These are phyloP conservation scores for Gracilaria vermiculophylla DNA, from an alignment of 23 red algal genomes.

Conservation along the genomic window DNA sequence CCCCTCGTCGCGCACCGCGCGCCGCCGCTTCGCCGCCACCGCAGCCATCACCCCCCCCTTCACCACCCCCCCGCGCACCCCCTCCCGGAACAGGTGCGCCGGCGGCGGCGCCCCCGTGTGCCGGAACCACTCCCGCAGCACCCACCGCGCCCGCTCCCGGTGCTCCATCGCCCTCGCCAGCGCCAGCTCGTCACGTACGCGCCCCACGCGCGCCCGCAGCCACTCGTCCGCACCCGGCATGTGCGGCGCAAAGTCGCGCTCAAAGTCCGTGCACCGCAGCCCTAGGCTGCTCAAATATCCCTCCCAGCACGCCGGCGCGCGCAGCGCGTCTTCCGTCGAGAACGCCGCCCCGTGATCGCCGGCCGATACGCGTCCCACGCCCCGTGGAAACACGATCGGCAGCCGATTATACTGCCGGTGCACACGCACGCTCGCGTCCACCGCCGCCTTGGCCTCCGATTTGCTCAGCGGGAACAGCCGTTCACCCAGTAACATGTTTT, in stretches of 20 bases:
- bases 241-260: conserved; percentile 15
- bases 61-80: background rate
- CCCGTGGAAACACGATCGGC: conserved; percentile 48
- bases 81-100: conserved; percentile 36
- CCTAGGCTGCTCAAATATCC: conserved; percentile 6
- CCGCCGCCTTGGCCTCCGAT: conserved; percentile 32
- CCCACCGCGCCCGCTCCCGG: conserved; percentile 33
- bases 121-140: conserved; percentile 17
- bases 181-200: background rate
- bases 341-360: conserved; percentile 18
- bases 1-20: background rate
- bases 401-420: conserved; percentile 28
- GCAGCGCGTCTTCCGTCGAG: background rate
- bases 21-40: background rate
- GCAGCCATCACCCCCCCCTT: background rate
- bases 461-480: conserved; percentile 36
- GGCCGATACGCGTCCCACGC: conserved; percentile 11
- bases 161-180: background rate
- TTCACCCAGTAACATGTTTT: background rate
- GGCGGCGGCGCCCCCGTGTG: conserved; percentile 27
- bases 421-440: conserved; percentile 20
- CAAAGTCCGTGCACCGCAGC: background rate
- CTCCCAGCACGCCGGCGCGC: conserved; percentile 52
- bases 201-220: background rate
- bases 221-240: background rate